A percentile compares a stretch with the other conserved stretches of the same genome.
Conservation (phyloP, 305 asterid species). For the Fraxinus greggii region DNA sequence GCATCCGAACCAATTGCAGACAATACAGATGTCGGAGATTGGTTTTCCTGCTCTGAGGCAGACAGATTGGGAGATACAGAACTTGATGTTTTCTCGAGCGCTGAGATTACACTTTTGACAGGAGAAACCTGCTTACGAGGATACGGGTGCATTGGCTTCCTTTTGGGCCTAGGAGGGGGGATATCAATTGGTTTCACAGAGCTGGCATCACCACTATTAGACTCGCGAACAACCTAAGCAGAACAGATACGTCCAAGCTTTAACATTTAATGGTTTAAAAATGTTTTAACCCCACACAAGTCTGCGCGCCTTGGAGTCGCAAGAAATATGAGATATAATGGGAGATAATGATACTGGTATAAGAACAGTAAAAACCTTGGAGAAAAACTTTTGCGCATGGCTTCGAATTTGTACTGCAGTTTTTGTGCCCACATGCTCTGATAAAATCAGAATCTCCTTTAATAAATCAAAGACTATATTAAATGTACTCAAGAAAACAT, state of each 20-base stretch:
- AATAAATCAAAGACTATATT: not conserved
- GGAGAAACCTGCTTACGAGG: conserved; percentile 45
- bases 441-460: not conserved
- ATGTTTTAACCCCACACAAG: not conserved
- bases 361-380: conserved; percentile 59
- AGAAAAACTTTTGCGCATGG: conserved; percentile 92
- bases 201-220: conserved; percentile 30
- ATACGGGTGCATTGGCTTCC: conserved; percentile 90
- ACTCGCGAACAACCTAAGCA: not conserved
- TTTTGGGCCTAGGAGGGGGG: conserved; percentile 95
- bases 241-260: not conserved
- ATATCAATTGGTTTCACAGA: conserved; percentile 37
- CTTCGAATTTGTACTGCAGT: conserved; percentile 94
- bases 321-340: conserved; percentile 14
- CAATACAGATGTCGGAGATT: conserved; percentile 73
- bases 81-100: conserved; percentile 33
- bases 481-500: not conserved
- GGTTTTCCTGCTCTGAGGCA: conserved; percentile 39
- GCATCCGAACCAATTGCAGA: conserved; percentile 58
- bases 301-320: not conserved
- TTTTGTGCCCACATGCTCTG: conserved; percentile 52
- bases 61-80: conserved; percentile 30
- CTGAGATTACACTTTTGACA: conserved; percentile 29
- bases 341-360: not conserved
- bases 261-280: not conserved